Percentiles rank a stretch among this genome's conserved stretches.
Conservation (phyloP, 768 basidiomycete species). For the Tulasnella sp. region DNA sequence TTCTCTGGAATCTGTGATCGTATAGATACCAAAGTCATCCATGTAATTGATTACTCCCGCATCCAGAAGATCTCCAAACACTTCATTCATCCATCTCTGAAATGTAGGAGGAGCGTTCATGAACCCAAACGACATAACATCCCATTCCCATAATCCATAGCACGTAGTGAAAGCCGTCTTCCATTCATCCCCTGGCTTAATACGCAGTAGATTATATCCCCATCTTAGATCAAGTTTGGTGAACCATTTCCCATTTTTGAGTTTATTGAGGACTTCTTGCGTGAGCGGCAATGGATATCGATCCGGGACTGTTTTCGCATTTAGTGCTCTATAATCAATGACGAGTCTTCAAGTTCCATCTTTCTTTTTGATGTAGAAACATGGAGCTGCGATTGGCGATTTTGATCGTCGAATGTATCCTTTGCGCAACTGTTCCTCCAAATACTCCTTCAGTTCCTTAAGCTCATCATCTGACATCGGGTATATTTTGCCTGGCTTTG, state of each 20-base stretch:
- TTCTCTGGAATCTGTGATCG: conserved; percentile 14
- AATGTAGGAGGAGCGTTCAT: conserved; percentile 1
- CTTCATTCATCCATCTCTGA: conserved; percentile 16
- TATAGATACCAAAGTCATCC: conserved; percentile 18
- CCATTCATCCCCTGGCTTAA: conserved; percentile 10
- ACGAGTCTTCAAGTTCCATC: background rate
- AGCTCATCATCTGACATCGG: background rate
- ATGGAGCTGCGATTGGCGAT: background rate
- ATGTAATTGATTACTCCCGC: conserved; percentile 16
- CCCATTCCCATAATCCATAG: conserved; percentile 16
- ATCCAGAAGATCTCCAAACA: conserved; percentile 16
- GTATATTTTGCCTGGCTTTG: conserved; percentile 8
- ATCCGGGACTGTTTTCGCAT: background rate
- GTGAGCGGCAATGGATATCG: background rate
- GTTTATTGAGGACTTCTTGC: background rate
- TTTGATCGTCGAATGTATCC: background rate
- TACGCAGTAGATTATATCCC: conserved; percentile 10
- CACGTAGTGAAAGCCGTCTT: conserved; percentile 12
- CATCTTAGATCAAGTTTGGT: conserved; percentile 10
- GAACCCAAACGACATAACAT: conserved; percentile 24
- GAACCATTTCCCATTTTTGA: background rate
- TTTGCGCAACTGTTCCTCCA: background rate
- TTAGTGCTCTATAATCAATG: background rate
- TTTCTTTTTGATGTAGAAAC: background rate
- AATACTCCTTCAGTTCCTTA: background rate